Conservation (phyloP, 108 stramenopile species). For the Cyclotella choctawhatcheeana region DNA sequence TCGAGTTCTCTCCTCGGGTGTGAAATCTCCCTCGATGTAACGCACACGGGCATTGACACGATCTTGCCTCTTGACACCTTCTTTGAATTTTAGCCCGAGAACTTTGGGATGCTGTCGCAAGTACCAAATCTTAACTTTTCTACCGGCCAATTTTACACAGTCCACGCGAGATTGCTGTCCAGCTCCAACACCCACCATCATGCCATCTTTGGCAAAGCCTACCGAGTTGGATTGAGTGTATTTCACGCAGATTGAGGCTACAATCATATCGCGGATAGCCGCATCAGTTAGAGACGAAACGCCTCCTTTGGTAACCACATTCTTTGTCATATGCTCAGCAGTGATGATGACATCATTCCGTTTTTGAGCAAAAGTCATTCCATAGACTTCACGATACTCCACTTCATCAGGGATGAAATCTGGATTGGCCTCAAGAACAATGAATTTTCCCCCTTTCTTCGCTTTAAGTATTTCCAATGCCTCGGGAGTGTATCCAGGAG, state of each 20-base stretch:
- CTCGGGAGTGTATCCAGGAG: conserved; percentile 96
- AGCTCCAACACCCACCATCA: conserved; percentile 99
- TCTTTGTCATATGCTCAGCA: conserved; percentile 73
- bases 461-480: conserved; percentile 94
- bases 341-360: conserved; percentile 91
- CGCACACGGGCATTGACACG: conserved; percentile 98
- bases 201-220: conserved; percentile 96
- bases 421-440: conserved; percentile 91
- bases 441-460: conserved; percentile 99
- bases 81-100: conserved; percentile 91
- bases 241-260: conserved; percentile 97
- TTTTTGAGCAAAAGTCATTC: conserved; percentile 96
- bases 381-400: conserved; percentile 98
- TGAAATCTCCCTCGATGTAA: conserved; percentile 99
- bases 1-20: conserved; percentile 85
- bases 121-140: conserved; percentile 97
- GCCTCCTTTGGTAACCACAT: conserved; percentile 64
- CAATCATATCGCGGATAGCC: conserved; percentile 96
- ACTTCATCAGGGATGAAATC: conserved; percentile 80
- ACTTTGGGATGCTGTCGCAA: conserved; percentile 99
- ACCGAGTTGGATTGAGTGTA: conserved; percentile 99
- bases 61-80: conserved; percentile 95
- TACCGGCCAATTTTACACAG: conserved; percentile 98
- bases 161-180: conserved; percentile 99
- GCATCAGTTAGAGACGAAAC: conserved; percentile 73